Evolutionary conservation across 202 grass and related monocot species (phyloP).

Genomic region (Carex sylvatica): DNA sequence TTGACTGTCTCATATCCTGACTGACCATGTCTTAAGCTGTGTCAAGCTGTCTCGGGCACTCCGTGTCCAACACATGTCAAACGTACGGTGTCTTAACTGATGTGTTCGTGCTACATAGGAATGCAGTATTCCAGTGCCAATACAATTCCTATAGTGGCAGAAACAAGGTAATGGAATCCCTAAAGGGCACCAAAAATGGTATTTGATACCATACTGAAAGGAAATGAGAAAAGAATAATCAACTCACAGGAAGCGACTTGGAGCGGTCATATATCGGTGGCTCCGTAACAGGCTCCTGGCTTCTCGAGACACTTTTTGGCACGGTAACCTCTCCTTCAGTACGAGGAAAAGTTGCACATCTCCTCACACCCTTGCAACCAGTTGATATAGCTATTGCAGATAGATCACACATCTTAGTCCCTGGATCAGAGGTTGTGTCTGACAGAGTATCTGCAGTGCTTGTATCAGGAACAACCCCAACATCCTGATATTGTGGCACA

Average conservation of each 20-base stretch:
- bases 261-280: not conserved
- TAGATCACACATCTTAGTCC: not conserved
- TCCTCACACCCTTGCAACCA: conserved; percentile 20
- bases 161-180: not conserved
- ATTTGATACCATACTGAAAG: not conserved
- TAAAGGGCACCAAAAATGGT: not conserved
- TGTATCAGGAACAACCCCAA: not conserved
- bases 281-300: not conserved
- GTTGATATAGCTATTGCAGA: not conserved
- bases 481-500: conserved; percentile 5
- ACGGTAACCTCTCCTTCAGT: not conserved
- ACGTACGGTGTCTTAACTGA: not conserved
- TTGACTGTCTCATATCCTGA: not conserved
- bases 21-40: not conserved
- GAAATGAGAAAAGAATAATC: not conserved
- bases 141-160: not conserved
- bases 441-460: not conserved
- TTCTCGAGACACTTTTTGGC: not conserved
- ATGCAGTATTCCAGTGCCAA: not conserved
- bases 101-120: not conserved
- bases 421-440: conserved; percentile 17
- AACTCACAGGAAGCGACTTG: conserved; percentile 22
- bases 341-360: conserved; percentile 23
- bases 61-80: not conserved
- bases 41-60: not conserved